These are phyloP conservation scores for Chytriomyces sp. DNA, from an alignment of 192 early-diverging fungal genomes.

Conservation along the genomic window DNA sequence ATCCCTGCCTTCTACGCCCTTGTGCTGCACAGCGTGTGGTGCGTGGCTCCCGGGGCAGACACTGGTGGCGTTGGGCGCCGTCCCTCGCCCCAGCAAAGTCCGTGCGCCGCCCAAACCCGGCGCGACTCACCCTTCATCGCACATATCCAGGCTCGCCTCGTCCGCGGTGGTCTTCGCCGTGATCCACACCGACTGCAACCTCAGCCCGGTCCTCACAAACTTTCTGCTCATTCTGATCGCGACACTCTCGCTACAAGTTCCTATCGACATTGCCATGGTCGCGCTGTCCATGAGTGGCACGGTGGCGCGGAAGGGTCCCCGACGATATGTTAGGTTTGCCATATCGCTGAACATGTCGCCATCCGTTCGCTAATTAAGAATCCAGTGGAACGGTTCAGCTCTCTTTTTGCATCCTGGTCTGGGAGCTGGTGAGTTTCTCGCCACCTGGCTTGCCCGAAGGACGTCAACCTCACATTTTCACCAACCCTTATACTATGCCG, in stretches of 20 bases:
- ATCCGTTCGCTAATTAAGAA: not conserved
- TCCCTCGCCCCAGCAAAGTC: not conserved
- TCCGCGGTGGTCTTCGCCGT: conserved; percentile 25
- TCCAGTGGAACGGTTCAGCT: conserved; percentile 14
- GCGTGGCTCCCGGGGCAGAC: no score
- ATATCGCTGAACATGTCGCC: not conserved
- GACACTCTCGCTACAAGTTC: conserved; percentile 19
- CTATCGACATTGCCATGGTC: conserved; percentile 22
- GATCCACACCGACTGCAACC: conserved; percentile 28
- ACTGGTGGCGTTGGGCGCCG: no score
- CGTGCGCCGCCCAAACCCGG: no score
- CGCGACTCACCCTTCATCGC: conserved; percentile 1
- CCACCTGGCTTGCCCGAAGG: not conserved
- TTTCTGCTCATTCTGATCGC: conserved; percentile 20
- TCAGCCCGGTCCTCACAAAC: conserved; percentile 6
- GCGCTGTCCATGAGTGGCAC: conserved; percentile 39
- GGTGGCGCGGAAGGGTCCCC: conserved; percentile 27
- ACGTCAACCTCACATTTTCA: no score
- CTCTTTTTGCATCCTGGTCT: conserved; percentile 11
- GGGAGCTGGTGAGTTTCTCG: conserved; percentile 6
- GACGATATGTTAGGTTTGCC: conserved; percentile 22
- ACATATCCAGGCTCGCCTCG: conserved; percentile 27
- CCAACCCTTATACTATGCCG: no score
- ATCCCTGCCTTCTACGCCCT: conserved; percentile 27
- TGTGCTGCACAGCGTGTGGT: conserved; percentile 38